Base-by-base conservation (phyloP, 2,329 filamentous ascomycete species). In the Stemphylium beticola region DNA sequence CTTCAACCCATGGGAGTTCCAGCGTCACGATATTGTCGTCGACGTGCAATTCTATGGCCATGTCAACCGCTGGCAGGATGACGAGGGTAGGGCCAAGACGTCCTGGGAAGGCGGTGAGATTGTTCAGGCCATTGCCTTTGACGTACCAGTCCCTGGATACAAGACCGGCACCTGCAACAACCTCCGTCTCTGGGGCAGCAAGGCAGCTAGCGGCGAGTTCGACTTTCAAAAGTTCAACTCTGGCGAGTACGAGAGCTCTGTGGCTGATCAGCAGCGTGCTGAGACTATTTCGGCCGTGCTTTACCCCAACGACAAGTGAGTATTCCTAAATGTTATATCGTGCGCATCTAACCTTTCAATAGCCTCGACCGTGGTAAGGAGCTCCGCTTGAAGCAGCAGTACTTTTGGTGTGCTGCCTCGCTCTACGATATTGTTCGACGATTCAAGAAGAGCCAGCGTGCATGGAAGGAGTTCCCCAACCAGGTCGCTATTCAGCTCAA, bases 191-290 rank as follows among this genome's bases (percentile, higher is more conserved):
- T 99, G 95, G 95, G 96, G 92, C 39, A 97, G 92, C 82, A 97
- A 97, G 79, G 93, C 95, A 38, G 93, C 93, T 40, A 93, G 91
- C 66, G 95, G 95, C 62, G 95, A 99, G 77, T 99, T 99, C 62
- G 93, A 99, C 79, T 99, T 99, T 79, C 93, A 97, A 72, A 98
- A 98, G 76, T 99, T 99, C 87, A 99, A 99, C 79, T 95, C 84
- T 55, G 95, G 95, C 60, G 93, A 99, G 68, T 99, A 99, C 74
- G 95, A 99, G 79, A 95, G 91, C 79, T 96, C 95, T 11, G 95
- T 99, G 34, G 91, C 90, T n/a, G 95, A 99, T 66, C 92, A 98
- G 78, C 95, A 99, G 81, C 89, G 91, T 53, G 95, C 95, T n/a
- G 95, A 99, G 81, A 98, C 93, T 50, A 99, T 99, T 79, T 97